Base-by-base conservation (phyloP, 1,284 basidiomycete species). In the Uromyces viciae-fabae region DNA sequence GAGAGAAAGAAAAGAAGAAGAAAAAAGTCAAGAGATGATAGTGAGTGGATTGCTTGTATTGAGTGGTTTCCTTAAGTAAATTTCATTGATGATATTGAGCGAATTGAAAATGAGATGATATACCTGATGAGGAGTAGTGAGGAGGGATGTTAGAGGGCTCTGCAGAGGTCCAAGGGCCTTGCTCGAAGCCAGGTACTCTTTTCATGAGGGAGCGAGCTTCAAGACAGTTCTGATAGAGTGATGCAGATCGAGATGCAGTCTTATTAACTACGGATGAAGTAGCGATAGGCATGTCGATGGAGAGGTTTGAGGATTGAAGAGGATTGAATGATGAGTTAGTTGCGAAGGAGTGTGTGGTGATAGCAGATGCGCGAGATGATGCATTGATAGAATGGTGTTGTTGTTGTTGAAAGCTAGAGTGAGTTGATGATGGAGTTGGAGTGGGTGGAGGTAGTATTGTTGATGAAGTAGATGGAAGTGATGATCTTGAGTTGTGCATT, bases 221-320 rank as follows among this genome's bases (percentile, higher is more conserved):
- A 19, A 92, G 91, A 86, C 92, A 94, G 90, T 93, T 92, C 86
- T 94, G 93, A 87, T 94, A 94, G 86, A 94, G 91, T 46, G 92
- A 93, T 31, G 91, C 91, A 25, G 91, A 92, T 84, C 91, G 89
- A 76, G 91, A 91, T 42, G 92, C 92, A 77, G 92, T 88, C 87
- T 93, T 92, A 88, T 94, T 94, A 88, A 94, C 92, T 83, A 93
- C 91, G 75, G 82, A 82, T 75, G 83, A 82, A 69, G 84, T 84
- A 22, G 84, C 90, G 84, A 92, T 88, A 77, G 91, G 92, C 25
- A 89, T 90, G 84, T 92, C 92, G 86, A 92, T 91, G 69, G 79
- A 76, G 0, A 76, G 74, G 15, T 25, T 69, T 19, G 33, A 77
- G 54, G 40, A 81, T 60, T 54, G 83, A 81, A 81, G 83, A 81